These are phyloP conservation scores for Lepiota subincarnata DNA, from an alignment of 768 basidiomycete species.

Conservation along the genomic window DNA sequence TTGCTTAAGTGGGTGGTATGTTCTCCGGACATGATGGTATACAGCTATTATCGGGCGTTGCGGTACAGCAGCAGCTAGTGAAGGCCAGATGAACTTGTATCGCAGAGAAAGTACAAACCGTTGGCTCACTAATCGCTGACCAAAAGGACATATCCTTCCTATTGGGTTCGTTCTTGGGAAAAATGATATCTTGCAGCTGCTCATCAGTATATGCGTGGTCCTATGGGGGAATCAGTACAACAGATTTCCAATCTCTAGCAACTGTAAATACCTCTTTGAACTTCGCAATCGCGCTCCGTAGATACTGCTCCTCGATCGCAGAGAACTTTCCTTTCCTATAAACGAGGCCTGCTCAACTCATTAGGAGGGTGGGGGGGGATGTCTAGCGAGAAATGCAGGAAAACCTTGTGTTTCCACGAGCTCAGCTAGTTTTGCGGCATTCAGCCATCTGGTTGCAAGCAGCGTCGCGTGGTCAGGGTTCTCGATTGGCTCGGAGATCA, in stretches of 20 bases:
- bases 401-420: slow-evolving; percentile 67
- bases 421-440: slow-evolving; percentile 60
- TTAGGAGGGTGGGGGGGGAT: slow-evolving; percentile 1
- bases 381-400: background rate
- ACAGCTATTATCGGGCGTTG: slow-evolving; percentile 79
- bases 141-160: slow-evolving; percentile 64
- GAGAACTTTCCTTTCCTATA: slow-evolving; percentile 90
- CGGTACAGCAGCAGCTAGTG: slow-evolving; percentile 62
- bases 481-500: slow-evolving; percentile 29
- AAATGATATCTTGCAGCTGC: slow-evolving; percentile 61
- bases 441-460: slow-evolving; percentile 79
- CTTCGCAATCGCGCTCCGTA: slow-evolving; percentile 58
- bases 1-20: slow-evolving; percentile 62
- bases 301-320: slow-evolving; percentile 65
- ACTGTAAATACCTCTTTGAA: slow-evolving; percentile 50
- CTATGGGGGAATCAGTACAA: slow-evolving; percentile 26
- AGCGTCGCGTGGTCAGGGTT: slow-evolving; percentile 60
- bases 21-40: slow-evolving; percentile 75
- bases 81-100: slow-evolving; percentile 8
- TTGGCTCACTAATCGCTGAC: slow-evolving; percentile 68
- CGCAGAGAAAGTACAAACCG: background rate
- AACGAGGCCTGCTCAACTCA: slow-evolving; percentile 53
- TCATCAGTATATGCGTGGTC: slow-evolving; percentile 48
- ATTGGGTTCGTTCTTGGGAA: slow-evolving; percentile 57
- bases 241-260: background rate